Evolutionary conservation across 1,284 basidiomycete species (phyloP).

Genomic region (Cronartium ribicola): DNA sequence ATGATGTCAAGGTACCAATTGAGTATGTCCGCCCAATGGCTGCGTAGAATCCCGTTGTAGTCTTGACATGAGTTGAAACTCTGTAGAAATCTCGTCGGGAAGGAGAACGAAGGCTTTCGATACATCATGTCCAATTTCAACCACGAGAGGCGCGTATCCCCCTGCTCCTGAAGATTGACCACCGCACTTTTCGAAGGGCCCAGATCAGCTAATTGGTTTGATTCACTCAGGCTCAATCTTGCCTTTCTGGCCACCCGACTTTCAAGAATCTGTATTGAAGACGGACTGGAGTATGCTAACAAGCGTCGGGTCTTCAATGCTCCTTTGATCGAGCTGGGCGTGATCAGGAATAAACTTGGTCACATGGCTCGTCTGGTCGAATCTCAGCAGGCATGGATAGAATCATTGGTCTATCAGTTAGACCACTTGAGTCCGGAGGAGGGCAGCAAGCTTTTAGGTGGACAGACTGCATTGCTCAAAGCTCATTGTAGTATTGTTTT

Average conservation of each 20-base stretch:
- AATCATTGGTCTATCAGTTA: slow-evolving; percentile 43
- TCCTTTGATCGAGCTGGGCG: slow-evolving; percentile 30
- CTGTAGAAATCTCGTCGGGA: slow-evolving; percentile 33
- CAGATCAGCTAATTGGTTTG: not conserved
- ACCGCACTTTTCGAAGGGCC: not conserved
- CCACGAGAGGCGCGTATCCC: slow-evolving; percentile 23
- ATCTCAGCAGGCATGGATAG: slow-evolving; percentile 43
- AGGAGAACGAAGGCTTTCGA: slow-evolving; percentile 40
- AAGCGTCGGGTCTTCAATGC: slow-evolving; percentile 26
- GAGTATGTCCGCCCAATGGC: slow-evolving; percentile 4
- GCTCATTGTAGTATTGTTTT: slow-evolving; percentile 46
- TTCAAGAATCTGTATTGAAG: slow-evolving; percentile 43
- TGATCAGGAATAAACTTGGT: slow-evolving; percentile 29
- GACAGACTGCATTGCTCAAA: slow-evolving; percentile 48
- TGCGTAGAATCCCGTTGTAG: no score
- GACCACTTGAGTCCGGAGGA: slow-evolving; percentile 42
- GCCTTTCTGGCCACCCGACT: slow-evolving; percentile 34
- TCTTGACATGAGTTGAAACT: no score
- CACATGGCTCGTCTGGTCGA: slow-evolving; percentile 7
- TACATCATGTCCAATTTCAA: slow-evolving; percentile 42
- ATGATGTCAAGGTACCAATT: slow-evolving; percentile 36
- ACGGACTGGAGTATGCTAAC: slow-evolving; percentile 29
- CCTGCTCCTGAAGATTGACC: not conserved
- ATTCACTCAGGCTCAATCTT: slow-evolving; percentile 21
- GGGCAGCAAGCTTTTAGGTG: slow-evolving; percentile 45